Base-by-base conservation (phyloP, 208 protist species). In the Wallacemonas rigidus region DNA sequence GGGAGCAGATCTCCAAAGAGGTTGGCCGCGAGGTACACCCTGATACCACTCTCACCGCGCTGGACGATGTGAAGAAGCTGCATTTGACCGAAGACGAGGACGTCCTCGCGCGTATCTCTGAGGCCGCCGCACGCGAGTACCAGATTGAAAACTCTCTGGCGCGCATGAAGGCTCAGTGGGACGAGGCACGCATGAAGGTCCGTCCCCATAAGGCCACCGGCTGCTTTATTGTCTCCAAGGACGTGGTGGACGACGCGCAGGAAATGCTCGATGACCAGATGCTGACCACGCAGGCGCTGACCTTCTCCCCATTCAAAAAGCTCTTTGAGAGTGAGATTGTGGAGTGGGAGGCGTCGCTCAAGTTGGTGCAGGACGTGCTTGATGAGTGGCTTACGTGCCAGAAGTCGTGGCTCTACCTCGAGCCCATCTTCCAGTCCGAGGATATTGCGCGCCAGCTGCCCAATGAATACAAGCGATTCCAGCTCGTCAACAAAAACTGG, bases 361-460 rank as follows among this genome's bases (percentile, higher is more conserved):
- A 91, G 70, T 69, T 90, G 1, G 86, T 98, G 41, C 92, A 97
- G 58, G 83, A 93, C 73, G 95, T 98, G 17, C 75, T 99, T 36
- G 97, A 99, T 64, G 94, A 97, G 75, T 99, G 97, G 97, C 79
- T 98, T 38, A 71, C 80, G 53, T 98, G 93, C 76, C 98, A 99
- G 80, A 91, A 95, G 74, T 87, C 93, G 41, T 99, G 98, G 97
- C 85, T 99, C 45, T 99, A 98, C 74, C 80, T 99, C 15, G 96
- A 98, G 75, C 98, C 98, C 69, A 99, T 99, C 75, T 99, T 99
- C 72, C 88, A 94, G 69, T 98, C 97, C 5, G 96, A 98, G 71
- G 98, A 99, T 74, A 99, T 99, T 67, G 75, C 87, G 47, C 84
- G 93, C 38, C 98, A 99, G 80, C 83, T 99, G 6, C 97, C 97